Evolutionary conservation across 1,139 yeast species (phyloP).

Genomic region (Pichia sp.): DNA sequence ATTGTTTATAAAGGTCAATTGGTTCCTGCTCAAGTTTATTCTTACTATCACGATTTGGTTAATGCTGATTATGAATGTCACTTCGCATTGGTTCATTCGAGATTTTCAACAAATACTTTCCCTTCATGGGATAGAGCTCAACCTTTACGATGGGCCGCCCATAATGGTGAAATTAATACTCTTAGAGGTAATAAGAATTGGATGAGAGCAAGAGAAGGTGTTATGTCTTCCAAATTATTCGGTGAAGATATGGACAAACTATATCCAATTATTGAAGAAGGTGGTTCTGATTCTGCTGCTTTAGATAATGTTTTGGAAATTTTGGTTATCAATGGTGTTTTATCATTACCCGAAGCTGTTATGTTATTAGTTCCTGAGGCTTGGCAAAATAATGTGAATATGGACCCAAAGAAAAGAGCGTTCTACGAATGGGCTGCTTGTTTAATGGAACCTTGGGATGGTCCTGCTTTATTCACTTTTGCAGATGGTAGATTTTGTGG

Average conservation of each 20-base stretch:
- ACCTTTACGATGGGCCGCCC: conserved; percentile 96
- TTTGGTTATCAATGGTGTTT: conserved; percentile 83
- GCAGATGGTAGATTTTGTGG: conserved; percentile 98
- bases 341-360: conserved; percentile 92
- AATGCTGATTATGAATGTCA: conserved; percentile 93
- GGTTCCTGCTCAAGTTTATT: conserved; percentile 93
- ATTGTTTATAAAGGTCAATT: conserved; percentile 97
- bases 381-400: conserved; percentile 81
- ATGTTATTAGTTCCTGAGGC: conserved; percentile 98
- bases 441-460: conserved; percentile 99
- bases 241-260: conserved; percentile 88
- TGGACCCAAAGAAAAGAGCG: conserved; percentile 88
- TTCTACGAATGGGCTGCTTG: conserved; percentile 99
- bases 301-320: conserved; percentile 92
- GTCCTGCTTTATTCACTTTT: conserved; percentile 94
- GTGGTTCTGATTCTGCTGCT: conserved; percentile 99
- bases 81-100: conserved; percentile 92
- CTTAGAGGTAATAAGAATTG: conserved; percentile 96
- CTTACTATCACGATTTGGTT: conserved; percentile 86
- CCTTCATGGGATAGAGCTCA: conserved; percentile 99
- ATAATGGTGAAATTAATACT: conserved; percentile 97
- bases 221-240: conserved; percentile 78
- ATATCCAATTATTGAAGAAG: conserved; percentile 95
- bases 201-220: conserved; percentile 99
- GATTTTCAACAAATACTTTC: conserved; percentile 96